A percentile compares a stretch with the other conserved stretches of the same genome.
Evolutionary conservation across 2,329 filamentous ascomycete species (phyloP).

Genomic region (Xylaria sp.): DNA sequence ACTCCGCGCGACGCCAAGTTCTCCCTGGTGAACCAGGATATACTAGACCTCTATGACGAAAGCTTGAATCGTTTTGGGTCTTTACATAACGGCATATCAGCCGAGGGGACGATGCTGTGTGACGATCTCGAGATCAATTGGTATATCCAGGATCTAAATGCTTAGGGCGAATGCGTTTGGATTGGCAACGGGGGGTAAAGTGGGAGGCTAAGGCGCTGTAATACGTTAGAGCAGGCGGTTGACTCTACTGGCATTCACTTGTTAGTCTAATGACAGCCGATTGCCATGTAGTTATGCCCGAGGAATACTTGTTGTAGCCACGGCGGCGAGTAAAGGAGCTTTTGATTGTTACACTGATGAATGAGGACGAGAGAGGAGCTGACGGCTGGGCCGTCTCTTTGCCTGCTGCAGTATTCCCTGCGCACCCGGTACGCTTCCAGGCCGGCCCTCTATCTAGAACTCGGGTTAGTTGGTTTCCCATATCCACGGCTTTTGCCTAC

Average conservation of each 20-base stretch:
- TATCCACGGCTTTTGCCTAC: too few relatives aligned
- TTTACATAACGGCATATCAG: conserved; percentile 39
- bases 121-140: conserved; percentile 36
- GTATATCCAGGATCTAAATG: conserved; percentile 36
- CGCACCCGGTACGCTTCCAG: too few relatives aligned
- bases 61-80: conserved; percentile 36
- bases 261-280: neutral
- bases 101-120: conserved; percentile 43
- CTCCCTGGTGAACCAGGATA: conserved; percentile 43
- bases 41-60: conserved; percentile 40
- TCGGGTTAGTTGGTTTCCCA: too few relatives aligned
- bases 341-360: too few relatives aligned
- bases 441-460: too few relatives aligned
- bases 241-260: too few relatives aligned
- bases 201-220: neutral
- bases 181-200: neutral
- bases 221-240: neutral
- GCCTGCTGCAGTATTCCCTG: too few relatives aligned
- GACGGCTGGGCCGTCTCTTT: too few relatives aligned
- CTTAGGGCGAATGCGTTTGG: too few relatives aligned
- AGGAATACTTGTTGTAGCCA: too few relatives aligned
- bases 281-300: neutral
- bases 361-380: too few relatives aligned
- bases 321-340: too few relatives aligned
- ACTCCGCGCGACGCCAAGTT: conserved; percentile 34